A percentile compares a stretch with the other conserved stretches of the same genome.
Conservation (phyloP, 768 basidiomycete species). For the Rickenella mellea region DNA sequence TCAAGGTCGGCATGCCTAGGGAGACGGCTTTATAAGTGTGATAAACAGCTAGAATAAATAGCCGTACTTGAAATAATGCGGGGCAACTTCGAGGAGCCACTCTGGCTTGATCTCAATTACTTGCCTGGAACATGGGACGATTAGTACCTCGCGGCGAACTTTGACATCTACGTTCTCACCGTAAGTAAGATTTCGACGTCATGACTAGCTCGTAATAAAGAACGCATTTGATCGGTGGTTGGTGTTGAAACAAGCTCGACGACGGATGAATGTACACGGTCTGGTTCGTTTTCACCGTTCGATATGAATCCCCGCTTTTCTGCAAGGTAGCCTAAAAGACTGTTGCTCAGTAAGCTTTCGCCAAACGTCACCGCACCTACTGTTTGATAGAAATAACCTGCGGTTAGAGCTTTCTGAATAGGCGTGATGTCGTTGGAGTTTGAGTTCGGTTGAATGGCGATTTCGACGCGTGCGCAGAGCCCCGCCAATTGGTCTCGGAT, state of each 20-base stretch:
- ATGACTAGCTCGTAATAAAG: conserved; percentile 96
- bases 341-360: not conserved
- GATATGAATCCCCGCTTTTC: conserved; percentile 93
- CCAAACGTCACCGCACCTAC: conserved; percentile 30
- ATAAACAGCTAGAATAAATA: too few relatives aligned
- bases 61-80: conserved; percentile 89
- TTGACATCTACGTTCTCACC: conserved; percentile 33
- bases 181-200: conserved; percentile 95
- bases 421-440: conserved; percentile 91
- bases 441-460: conserved; percentile 78
- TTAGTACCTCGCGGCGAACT: not conserved
- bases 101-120: conserved; percentile 96
- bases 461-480: conserved; percentile 93
- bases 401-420: conserved; percentile 89
- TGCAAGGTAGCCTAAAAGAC: conserved; percentile 70
- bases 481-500: conserved; percentile 93
- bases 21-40: too few relatives aligned
- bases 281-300: conserved; percentile 92
- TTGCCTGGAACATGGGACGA: conserved; percentile 41
- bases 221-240: conserved; percentile 85
- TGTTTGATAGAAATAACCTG: conserved; percentile 95
- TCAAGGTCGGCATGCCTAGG: too few relatives aligned
- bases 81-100: conserved; percentile 94
- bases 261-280: conserved; percentile 97
- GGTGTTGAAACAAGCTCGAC: conserved; percentile 88